Evolutionary conservation across 2,329 filamentous ascomycete species (phyloP).

Genomic region (Basipetospora chlamydospora): DNA sequence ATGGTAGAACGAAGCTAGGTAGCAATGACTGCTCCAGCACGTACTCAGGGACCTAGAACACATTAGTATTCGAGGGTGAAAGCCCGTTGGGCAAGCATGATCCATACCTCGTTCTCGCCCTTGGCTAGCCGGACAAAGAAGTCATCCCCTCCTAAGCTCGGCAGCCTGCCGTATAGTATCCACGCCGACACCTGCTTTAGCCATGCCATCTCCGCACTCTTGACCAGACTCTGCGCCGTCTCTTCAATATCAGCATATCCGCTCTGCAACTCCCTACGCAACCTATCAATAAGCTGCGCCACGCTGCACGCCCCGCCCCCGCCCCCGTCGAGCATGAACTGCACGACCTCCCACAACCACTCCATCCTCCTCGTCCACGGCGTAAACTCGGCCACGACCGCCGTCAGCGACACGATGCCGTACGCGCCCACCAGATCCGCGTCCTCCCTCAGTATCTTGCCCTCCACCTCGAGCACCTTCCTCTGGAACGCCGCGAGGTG

Average conservation of each 20-base stretch:
- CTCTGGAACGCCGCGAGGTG: conserved; percentile 71
- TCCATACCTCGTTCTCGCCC: conserved; percentile 24
- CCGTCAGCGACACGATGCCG: conserved; percentile 81
- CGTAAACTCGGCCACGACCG: conserved; percentile 71
- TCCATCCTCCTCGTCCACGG: conserved; percentile 73
- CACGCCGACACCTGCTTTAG: conserved; percentile 79
- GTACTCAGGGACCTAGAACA: no score
- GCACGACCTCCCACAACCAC: conserved; percentile 66
- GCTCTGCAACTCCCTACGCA: conserved; percentile 66
- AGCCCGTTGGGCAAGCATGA: not conserved
- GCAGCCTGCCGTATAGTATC: conserved; percentile 77
- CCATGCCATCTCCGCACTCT: conserved; percentile 77
- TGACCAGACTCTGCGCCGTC: conserved; percentile 58
- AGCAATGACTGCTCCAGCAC: conserved; percentile 43
- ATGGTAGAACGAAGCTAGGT: conserved; percentile 62
- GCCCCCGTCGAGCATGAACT: conserved; percentile 44
- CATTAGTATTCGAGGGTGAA: no score
- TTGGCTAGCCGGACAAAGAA: conserved; percentile 60
- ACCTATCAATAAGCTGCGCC: conserved; percentile 59
- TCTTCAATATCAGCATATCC: conserved; percentile 79
- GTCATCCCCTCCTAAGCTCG: conserved; percentile 62
- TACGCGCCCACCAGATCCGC: conserved; percentile 75
- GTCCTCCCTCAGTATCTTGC: conserved; percentile 60
- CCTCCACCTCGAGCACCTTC: conserved; percentile 75
- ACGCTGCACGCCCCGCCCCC: conserved; percentile 41